Conservation (phyloP, 2,329 filamentous ascomycete genomes). For the Fusarium sp. region DNA sequence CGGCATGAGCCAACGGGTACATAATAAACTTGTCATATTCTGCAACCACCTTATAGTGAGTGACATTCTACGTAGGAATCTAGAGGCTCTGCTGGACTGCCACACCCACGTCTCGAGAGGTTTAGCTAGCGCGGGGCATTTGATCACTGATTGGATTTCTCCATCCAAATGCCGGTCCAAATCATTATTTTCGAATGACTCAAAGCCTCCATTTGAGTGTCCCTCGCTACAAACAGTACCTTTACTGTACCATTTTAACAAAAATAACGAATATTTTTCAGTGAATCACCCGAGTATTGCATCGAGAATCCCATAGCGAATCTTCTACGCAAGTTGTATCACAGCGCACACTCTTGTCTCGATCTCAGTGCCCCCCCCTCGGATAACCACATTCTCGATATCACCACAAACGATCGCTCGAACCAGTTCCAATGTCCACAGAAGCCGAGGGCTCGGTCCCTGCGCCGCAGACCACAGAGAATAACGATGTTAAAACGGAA, state of each 20-base stretch:
- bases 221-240: conserved; percentile 19
- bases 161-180: conserved; percentile 40
- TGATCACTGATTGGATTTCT: conserved; percentile 24
- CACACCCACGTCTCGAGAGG: conserved; percentile 4
- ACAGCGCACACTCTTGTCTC: conserved; percentile 17
- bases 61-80: conserved; percentile 4
- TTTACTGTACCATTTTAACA: not conserved
- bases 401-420: conserved; percentile 18
- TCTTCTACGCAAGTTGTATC: not conserved
- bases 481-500: conserved; percentile 44
- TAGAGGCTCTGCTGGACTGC: conserved; percentile 30
- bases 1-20: too few relatives aligned
- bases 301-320: not conserved
- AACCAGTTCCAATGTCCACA: conserved; percentile 46
- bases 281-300: not conserved
- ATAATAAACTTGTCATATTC: not conserved
- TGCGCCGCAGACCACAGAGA: conserved; percentile 43
- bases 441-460: conserved; percentile 49
- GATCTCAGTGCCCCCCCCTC: conserved; percentile 39
- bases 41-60: not conserved
- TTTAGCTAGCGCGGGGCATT: conserved; percentile 52
- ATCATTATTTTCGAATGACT: conserved; percentile 51
- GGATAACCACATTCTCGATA: conserved; percentile 28
- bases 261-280: conserved; percentile 2
- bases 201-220: conserved; percentile 42